A percentile compares a stretch with the other conserved stretches of the same genome.
These are phyloP conservation scores for Arthrinium puccinioides DNA, from an alignment of 2,329 filamentous ascomycete species.

Conservation along the genomic window DNA sequence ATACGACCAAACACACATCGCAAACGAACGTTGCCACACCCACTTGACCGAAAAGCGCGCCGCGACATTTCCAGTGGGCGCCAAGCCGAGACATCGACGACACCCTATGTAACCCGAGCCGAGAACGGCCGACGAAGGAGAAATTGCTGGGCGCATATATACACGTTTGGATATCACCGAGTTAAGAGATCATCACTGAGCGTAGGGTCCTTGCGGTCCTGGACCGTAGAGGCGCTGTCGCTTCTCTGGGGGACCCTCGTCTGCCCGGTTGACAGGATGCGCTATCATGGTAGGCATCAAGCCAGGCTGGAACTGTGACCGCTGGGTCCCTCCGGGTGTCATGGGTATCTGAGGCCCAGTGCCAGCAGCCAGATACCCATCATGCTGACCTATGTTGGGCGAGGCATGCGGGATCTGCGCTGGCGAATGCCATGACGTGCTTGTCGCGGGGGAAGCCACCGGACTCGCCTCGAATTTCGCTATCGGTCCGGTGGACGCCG, in stretches of 20 bases:
- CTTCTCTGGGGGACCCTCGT: constrained; percentile 8
- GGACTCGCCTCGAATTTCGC: constrained; percentile 49
- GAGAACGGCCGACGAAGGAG: no score
- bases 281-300: constrained; percentile 29
- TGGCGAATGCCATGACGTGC: constrained; percentile 43
- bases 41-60: no score
- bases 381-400: constrained; percentile 37
- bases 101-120: no score
- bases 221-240: constrained; percentile 6
- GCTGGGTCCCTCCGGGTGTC: constrained; percentile 29
- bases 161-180: neutral
- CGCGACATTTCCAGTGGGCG: no score
- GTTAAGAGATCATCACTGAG: neutral
- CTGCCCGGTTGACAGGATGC: constrained; percentile 1
- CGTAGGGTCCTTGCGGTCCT: constrained; percentile 1
- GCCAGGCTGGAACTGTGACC: constrained; percentile 26
- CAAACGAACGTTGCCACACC: no score
- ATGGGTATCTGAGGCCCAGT: constrained; percentile 32
- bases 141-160: constrained; percentile 2
- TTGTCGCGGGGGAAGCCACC: constrained; percentile 45
- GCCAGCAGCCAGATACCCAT: constrained; percentile 34
- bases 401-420: constrained; percentile 43
- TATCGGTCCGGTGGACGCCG: constrained; percentile 21
- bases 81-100: no score
- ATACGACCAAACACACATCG: no score